These are phyloP conservation scores for Botrytis cinerea DNA, from an alignment of 2,329 filamentous ascomycete genomes.

Conservation along the genomic window DNA sequence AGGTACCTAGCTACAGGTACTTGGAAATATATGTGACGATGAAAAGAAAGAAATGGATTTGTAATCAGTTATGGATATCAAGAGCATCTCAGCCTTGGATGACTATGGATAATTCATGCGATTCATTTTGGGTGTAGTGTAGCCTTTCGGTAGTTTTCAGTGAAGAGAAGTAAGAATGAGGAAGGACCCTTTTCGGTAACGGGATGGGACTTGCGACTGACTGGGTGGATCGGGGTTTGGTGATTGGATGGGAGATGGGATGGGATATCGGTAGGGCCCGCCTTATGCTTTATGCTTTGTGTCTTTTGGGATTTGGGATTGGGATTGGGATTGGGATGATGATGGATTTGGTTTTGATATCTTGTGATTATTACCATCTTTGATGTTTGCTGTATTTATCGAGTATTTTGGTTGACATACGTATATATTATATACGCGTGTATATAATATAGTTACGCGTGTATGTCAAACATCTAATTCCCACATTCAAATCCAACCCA, in stretches of 20 bases:
- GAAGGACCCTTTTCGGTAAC: constrained; percentile 42
- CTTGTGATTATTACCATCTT: background rate
- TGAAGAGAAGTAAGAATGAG: constrained; percentile 43
- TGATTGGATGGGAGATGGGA: background rate
- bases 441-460: background rate
- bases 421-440: too few species aligned
- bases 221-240: background rate
- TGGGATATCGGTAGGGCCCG: background rate
- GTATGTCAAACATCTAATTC: background rate
- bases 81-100: background rate
- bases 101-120: background rate
- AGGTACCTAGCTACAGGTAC: too few species aligned
- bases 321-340: too few species aligned
- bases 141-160: constrained; percentile 42
- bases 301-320: background rate
- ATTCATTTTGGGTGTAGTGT: background rate
- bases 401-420: background rate
- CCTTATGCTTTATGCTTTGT: background rate
- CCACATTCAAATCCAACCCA: background rate
- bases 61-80: background rate
- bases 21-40: background rate
- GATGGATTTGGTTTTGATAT: too few species aligned
- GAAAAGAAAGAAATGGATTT: background rate
- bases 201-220: background rate
- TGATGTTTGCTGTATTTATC: background rate